These are phyloP conservation scores for Psidium guajava DNA, from an alignment of 345 rosid species.

Conservation along the genomic window DNA sequence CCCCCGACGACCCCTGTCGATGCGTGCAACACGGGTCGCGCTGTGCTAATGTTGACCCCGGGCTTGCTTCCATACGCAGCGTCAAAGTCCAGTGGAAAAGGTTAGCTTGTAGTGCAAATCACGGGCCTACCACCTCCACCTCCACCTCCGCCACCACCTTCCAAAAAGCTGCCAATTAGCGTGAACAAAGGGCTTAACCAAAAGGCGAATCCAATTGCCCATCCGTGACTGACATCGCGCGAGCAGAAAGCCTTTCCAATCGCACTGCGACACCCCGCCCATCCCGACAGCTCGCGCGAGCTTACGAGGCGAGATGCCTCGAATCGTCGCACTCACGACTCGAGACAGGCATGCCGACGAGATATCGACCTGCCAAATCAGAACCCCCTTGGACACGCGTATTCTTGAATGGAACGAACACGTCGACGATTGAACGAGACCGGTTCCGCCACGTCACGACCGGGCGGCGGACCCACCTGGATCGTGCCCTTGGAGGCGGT, in stretches of 20 bases:
- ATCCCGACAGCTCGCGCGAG: not conserved
- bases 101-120: not conserved
- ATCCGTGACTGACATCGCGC: not conserved
- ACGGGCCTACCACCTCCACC: not conserved
- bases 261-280: not conserved
- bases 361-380: not conserved
- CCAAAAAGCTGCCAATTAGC: not conserved
- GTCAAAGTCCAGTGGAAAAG: not conserved
- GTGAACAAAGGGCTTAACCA: not conserved
- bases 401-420: too few species aligned
- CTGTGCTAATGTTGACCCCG: not conserved
- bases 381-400: not conserved
- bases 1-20: not conserved
- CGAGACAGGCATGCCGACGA: not conserved
- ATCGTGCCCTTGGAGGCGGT: not conserved
- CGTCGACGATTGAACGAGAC: not conserved
- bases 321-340: accelerated
- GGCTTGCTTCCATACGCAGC: not conserved
- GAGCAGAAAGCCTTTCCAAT: not conserved
- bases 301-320: not conserved
- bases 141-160: not conserved
- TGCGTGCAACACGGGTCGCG: not conserved
- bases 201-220: not conserved
- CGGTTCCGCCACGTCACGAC: not conserved
- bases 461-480: not conserved